These are phyloP conservation scores for Phytophthora lateralis DNA, from an alignment of 352 stramenopile genomes.

Conservation along the genomic window DNA sequence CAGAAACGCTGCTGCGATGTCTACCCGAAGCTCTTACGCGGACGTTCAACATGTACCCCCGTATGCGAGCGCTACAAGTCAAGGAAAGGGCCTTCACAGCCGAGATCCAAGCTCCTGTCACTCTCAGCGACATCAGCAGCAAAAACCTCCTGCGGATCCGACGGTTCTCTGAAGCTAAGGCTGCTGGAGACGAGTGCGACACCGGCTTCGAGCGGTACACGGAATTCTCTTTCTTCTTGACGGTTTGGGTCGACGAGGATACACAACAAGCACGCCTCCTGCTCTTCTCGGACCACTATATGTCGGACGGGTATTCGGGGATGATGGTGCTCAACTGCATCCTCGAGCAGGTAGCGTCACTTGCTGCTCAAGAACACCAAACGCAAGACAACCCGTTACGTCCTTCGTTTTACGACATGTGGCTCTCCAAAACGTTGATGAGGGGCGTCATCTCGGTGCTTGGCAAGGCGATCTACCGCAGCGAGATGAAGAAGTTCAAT, in stretches of 20 bases:
- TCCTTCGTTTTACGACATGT: conserved; percentile 38
- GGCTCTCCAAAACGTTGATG: conserved; percentile 27
- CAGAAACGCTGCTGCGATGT: conserved; percentile 22
- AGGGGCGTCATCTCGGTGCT: conserved; percentile 20
- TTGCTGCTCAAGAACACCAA: conserved; percentile 11
- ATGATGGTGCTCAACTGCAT: conserved; percentile 44
- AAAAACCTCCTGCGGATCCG: conserved; percentile 25
- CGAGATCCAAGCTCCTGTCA: conserved; percentile 34
- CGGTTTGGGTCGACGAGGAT: conserved; percentile 31
- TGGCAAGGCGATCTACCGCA: conserved; percentile 21
- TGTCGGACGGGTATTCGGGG: conserved; percentile 47
- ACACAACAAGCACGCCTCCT: conserved; percentile 29
- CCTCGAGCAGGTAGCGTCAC: conserved; percentile 25
- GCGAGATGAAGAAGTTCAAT: conserved; percentile 20
- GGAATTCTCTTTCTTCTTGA: conserved; percentile 42
- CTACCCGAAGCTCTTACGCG: conserved; percentile 32
- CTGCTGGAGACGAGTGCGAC: conserved; percentile 28
- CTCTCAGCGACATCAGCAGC: conserved; percentile 19
- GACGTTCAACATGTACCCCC: conserved; percentile 52
- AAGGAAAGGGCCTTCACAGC: conserved; percentile 33
- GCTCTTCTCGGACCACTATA: conserved; percentile 57
- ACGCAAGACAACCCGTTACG: conserved; percentile 14
- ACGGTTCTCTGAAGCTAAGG: background rate
- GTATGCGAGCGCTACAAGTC: conserved; percentile 43
- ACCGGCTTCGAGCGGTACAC: conserved; percentile 40